A percentile compares a stretch with the other conserved stretches of the same genome.
Conservation (phyloP, 345 rosid genomes). For the Diplotaxis tenuifolia region DNA sequence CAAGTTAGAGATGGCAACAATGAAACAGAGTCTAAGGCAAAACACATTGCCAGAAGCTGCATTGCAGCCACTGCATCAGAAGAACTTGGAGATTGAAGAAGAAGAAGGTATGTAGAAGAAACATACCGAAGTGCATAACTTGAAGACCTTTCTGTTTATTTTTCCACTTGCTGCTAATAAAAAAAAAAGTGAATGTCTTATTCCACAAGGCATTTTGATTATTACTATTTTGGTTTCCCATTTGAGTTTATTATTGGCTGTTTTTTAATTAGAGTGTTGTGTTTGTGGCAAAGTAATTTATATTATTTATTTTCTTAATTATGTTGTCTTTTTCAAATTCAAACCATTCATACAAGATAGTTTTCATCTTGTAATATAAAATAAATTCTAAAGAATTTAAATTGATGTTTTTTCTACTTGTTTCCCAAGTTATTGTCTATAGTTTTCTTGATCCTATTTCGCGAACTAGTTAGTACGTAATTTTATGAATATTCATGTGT, state of each 20-base stretch:
- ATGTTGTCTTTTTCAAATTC: not conserved
- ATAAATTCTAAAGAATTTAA: not conserved
- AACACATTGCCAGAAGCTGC: constrained; percentile 91
- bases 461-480: not conserved
- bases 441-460: not conserved
- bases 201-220: constrained; percentile 25
- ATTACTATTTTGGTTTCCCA: not conserved
- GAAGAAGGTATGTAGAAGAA: constrained; percentile 30
- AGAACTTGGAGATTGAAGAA: constrained; percentile 41
- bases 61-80: constrained; percentile 49
- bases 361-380: not conserved
- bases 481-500: constrained; percentile 17
- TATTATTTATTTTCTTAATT: not conserved
- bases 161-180: constrained; percentile 24
- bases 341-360: not conserved
- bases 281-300: constrained; percentile 17
- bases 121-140: constrained; percentile 20
- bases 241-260: not conserved
- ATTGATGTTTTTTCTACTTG: not conserved
- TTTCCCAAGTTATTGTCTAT: not conserved
- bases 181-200: constrained; percentile 5
- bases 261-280: not conserved
- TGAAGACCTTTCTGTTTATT: not conserved
- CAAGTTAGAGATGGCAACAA: constrained; percentile 85
- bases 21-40: constrained; percentile 78